Conservation (phyloP, 2,329 filamentous ascomycete species). For the Macrophomina tecta region DNA sequence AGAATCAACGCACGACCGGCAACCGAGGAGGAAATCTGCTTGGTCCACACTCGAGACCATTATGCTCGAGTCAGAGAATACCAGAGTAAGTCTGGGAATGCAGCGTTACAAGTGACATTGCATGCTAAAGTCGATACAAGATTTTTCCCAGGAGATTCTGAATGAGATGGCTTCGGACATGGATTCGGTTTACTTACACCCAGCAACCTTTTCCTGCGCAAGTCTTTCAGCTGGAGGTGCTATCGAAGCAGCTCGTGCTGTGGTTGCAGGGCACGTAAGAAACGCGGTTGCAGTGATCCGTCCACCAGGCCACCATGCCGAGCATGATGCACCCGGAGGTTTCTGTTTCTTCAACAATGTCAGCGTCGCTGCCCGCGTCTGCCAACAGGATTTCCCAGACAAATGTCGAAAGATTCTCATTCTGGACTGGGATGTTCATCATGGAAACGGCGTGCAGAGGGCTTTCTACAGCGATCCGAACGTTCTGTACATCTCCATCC, state of each 20-base stretch:
- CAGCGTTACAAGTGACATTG: background rate
- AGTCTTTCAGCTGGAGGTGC: slow-evolving; percentile 87
- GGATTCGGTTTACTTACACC: slow-evolving; percentile 66
- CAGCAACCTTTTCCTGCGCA: slow-evolving; percentile 79
- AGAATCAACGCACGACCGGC: slow-evolving; percentile 81
- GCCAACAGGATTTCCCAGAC: slow-evolving; percentile 80
- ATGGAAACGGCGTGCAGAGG: slow-evolving; percentile 92
- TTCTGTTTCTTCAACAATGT: slow-evolving; percentile 99
- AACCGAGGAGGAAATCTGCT: slow-evolving; percentile 77
- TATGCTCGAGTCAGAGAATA: slow-evolving; percentile 73
- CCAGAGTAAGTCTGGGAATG: slow-evolving; percentile 20
- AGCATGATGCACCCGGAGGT: slow-evolving; percentile 83
- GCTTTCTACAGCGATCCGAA: slow-evolving; percentile 96
- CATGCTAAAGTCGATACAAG: slow-evolving; percentile 28
- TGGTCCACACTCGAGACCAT: slow-evolving; percentile 79
- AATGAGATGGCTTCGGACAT: slow-evolving; percentile 65
- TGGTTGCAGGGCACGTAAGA: slow-evolving; percentile 81
- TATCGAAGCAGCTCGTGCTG: slow-evolving; percentile 94
- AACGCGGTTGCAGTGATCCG: slow-evolving; percentile 96
- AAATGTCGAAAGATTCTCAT: slow-evolving; percentile 88
- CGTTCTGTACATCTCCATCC: slow-evolving; percentile 91
- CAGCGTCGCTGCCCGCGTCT: slow-evolving; percentile 86
- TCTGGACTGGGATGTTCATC: slow-evolving; percentile 84
- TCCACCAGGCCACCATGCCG: slow-evolving; percentile 93
- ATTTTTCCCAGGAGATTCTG: slow-evolving; percentile 63